Percentiles rank a stretch among this genome's conserved stretches.
Evolutionary conservation across 148 eudicot genomes (phyloP).

Genomic region (Amaranthus palmeri): DNA sequence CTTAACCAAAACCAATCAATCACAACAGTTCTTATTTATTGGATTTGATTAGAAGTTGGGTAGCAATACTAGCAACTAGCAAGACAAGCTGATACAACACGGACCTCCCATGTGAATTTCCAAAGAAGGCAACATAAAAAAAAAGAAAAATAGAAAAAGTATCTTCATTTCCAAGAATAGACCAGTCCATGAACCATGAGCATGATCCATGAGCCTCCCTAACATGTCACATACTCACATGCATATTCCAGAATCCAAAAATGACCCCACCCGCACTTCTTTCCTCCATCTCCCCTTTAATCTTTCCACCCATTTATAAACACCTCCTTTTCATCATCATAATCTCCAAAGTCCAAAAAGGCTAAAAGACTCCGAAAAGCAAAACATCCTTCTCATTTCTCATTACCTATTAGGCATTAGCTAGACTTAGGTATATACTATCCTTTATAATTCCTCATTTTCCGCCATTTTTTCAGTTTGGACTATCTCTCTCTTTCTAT

Average conservation of each 20-base stretch:
- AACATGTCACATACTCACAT: background rate
- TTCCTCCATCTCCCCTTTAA: background rate
- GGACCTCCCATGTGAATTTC: too few species aligned
- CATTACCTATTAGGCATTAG: background rate
- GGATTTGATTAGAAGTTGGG: too few species aligned
- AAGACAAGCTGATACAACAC: too few species aligned
- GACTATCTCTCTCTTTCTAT: background rate
- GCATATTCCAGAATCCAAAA: slow-evolving; percentile 26
- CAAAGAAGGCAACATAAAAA: too few species aligned
- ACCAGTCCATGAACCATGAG: too few species aligned
- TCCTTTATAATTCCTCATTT: background rate
- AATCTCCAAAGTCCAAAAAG: background rate
- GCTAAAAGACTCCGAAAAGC: background rate
- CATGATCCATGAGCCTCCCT: too few species aligned
- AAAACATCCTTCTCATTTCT: background rate
- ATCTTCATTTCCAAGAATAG: too few species aligned
- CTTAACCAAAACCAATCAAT: too few species aligned
- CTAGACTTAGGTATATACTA: background rate
- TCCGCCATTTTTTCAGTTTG: background rate
- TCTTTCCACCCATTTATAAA: background rate
- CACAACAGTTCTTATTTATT: too few species aligned
- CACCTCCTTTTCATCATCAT: slow-evolving; percentile 6
- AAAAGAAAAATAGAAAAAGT: too few species aligned
- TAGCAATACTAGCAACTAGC: too few species aligned
- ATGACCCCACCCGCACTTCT: background rate